Percentiles rank a stretch among this genome's conserved stretches.
phyloP scores from a whole-genome alignment of 2,329 filamentous ascomycete species.

The Truncatella angustata region DNA sequence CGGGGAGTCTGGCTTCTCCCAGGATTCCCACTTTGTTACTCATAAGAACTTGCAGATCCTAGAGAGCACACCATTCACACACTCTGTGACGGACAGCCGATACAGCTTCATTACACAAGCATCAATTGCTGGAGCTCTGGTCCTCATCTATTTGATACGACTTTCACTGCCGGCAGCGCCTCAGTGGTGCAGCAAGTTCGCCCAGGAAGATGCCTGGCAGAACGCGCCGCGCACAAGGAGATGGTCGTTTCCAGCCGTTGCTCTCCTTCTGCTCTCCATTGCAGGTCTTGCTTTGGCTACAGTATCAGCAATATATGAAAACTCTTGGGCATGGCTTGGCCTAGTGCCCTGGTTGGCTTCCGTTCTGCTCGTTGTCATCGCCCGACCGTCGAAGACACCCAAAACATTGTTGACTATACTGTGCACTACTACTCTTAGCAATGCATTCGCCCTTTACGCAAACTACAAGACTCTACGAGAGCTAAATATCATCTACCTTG shows the following conservation, averaged over 20 bases:
- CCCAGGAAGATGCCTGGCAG: conserved; percentile 32
- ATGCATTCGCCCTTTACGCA: conserved; percentile 21
- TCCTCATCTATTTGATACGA: conserved; percentile 26
- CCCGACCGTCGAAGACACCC: conserved; percentile 40
- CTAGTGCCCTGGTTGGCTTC: conserved; percentile 38
- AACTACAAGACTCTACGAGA: conserved; percentile 30
- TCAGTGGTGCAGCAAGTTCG: conserved; percentile 42
- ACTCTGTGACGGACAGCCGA: conserved; percentile 17
- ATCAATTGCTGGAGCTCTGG: conserved; percentile 26
- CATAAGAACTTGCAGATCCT: no score
- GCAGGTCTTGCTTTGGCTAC: conserved; percentile 34
- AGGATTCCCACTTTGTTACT: no score
- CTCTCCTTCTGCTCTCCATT: conserved; percentile 30
- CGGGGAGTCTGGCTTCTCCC: not conserved
- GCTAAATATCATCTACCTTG: conserved; percentile 28
- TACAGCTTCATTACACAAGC: conserved; percentile 26
- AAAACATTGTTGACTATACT: conserved; percentile 39
- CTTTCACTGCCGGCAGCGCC: conserved; percentile 31
- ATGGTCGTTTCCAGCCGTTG: conserved; percentile 40
- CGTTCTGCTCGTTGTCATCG: conserved; percentile 34
- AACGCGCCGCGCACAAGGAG: conserved; percentile 16
- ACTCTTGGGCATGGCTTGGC: conserved; percentile 29
- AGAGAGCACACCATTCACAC: not conserved
- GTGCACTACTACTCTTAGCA: conserved; percentile 30
- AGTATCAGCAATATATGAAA: conserved; percentile 25